Evolutionary conservation across 441 rosid species (phyloP), one percentile per base, ranked within the genome.

Genomic region (Erodium chrysanthum): DNA sequence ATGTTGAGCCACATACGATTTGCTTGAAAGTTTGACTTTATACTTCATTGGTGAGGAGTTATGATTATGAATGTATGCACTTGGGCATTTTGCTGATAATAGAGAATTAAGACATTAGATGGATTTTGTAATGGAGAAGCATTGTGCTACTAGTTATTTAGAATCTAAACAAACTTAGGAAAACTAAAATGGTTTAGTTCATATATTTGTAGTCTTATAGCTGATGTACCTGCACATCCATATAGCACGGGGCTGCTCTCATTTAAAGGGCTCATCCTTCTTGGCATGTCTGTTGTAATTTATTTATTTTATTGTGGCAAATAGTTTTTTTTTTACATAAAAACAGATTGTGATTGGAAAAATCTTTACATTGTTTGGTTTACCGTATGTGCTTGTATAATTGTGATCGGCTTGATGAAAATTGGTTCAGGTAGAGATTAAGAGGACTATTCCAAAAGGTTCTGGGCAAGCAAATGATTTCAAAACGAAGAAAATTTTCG

Each of bases 391-490:
- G 0, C 1, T 9, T 6, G n/a, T 42, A 42, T 42, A 11, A 42
- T 12, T 42, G 50, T 42, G 50, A 42, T 11, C 50, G 0, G 50
- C 4, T 9, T 10, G 7, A 42, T 11, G n/a, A 42, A 42, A 42
- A 1, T 9, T 42, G 50, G 66, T 62, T 20, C 79, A 93, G 98
- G 98, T 93, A 68, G 97, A 90, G 86, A 90, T 90, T 66, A 92
- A 92, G 73, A 84, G 96, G 70, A 90, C 97, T 14, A 90, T 90
- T 70, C 98, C 97, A 0, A 90, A 87, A 82, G 97, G 92, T 40
- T 83, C 90, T 68, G 82, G 86, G 56, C 97, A 86, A 68, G 75
- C 90, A 0, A 88, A 83, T 76, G 96, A 85, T 73, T 77, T 92
- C 64, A 90, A 87, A 77, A 92, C 97, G 0, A 92, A 87, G 87